Evolutionary conservation across 192 early-diverging fungal genomes (phyloP).

Genomic region (Chytriomyces sp.): DNA sequence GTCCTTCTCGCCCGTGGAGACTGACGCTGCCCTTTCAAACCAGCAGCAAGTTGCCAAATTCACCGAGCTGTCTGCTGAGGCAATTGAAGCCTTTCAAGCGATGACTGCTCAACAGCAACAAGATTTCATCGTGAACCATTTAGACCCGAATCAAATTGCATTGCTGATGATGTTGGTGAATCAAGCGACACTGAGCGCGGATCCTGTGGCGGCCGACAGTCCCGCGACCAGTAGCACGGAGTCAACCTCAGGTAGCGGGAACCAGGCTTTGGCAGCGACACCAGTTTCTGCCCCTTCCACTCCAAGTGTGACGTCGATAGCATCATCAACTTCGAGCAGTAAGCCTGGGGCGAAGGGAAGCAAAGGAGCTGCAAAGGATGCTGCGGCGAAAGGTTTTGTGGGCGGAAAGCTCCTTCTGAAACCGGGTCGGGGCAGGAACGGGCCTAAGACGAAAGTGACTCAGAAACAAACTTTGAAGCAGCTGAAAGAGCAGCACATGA

Average conservation of each 20-base stretch:
- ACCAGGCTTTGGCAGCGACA: conserved; percentile 1
- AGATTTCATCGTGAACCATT: conserved; percentile 14
- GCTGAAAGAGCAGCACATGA: conserved; percentile 20
- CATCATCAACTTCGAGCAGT: background rate
- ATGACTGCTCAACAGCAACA: conserved; percentile 25
- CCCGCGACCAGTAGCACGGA: background rate
- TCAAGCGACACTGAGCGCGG: background rate
- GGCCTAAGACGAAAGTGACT: background rate
- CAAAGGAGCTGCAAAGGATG: background rate
- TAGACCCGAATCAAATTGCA: conserved; percentile 22
- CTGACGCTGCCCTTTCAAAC: background rate
- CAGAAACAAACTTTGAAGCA: conserved; percentile 22
- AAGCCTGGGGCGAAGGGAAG: background rate
- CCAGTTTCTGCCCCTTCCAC: background rate
- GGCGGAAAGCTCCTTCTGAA: background rate
- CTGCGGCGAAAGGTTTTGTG: background rate
- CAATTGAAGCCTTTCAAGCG: conserved; percentile 15
- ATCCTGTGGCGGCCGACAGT: background rate
- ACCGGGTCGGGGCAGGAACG: background rate
- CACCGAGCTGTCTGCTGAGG: conserved; percentile 18
- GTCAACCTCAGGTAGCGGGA: background rate
- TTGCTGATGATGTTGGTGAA: conserved; percentile 28
- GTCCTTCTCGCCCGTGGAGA: conserved; percentile 20
- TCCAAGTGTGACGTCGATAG: background rate
- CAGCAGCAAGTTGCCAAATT: conserved; percentile 3